Conservation (phyloP, 345 rosid species). For the Boechera stricta region DNA sequence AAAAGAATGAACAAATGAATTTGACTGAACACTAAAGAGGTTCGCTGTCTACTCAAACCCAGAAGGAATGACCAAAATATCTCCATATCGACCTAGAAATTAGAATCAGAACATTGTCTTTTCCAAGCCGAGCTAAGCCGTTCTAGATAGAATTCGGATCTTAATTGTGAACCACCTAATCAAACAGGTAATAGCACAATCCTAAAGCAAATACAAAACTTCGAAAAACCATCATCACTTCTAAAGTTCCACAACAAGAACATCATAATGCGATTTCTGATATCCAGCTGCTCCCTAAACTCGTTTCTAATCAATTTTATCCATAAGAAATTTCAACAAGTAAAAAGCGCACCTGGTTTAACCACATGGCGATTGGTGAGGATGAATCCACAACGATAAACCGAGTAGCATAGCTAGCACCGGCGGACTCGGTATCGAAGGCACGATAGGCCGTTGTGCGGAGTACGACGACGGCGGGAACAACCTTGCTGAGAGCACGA, state of each 20-base stretch:
- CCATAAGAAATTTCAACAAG: background rate
- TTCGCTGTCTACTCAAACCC: conserved; percentile 5
- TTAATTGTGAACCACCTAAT: conserved; percentile 23
- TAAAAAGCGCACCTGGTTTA: conserved; percentile 63
- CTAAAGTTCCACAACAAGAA: background rate
- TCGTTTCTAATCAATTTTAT: background rate
- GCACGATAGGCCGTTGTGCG: conserved; percentile 94
- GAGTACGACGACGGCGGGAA: conserved; percentile 90
- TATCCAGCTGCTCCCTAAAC: no score
- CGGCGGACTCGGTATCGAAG: conserved; percentile 85
- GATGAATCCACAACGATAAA: conserved; percentile 88
- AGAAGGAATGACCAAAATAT: background rate
- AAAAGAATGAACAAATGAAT: conserved; percentile 17
- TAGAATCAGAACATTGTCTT: conserved; percentile 16
- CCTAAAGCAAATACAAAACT: conserved; percentile 1
- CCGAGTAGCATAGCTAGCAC: conserved; percentile 85
- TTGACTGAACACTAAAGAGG: background rate
- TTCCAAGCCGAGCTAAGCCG: background rate
- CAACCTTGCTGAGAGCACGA: conserved; percentile 69
- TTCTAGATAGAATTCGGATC: background rate
- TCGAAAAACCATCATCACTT: background rate
- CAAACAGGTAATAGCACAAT: conserved; percentile 17
- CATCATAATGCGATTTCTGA: background rate
- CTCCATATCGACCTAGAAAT: background rate
- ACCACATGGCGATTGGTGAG: conserved; percentile 98